phyloP scores from a whole-genome alignment of 805 yeast genomes.

The Myxozyma melibiosi region DNA sequence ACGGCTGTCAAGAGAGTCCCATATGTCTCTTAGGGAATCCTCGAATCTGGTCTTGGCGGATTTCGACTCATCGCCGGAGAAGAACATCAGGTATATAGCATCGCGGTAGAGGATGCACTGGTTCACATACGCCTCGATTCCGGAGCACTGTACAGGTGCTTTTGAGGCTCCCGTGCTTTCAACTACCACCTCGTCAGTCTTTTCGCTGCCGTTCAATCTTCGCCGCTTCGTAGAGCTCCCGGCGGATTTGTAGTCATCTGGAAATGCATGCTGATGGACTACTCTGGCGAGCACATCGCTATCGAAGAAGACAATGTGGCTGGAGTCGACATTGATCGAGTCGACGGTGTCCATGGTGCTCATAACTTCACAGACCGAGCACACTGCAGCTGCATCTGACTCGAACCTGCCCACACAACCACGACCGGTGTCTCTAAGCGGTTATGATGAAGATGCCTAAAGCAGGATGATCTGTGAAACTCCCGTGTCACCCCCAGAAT shows the following conservation, averaged over 20 bases:
- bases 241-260: not conserved
- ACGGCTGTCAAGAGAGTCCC: not conserved
- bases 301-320: not conserved
- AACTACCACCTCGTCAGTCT: no score
- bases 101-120: constrained; percentile 17
- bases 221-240: constrained; percentile 6
- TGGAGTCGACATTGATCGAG: not conserved
- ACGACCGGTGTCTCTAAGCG: no score
- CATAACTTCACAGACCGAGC: not conserved
- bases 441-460: no score
- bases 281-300: not conserved
- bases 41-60: not conserved
- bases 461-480: no score
- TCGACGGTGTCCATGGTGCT: not conserved
- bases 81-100: not conserved
- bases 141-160: not conserved
- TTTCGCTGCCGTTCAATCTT: constrained; percentile 1
- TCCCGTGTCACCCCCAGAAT: no score
- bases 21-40: constrained; percentile 1
- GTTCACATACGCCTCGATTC: constrained; percentile 15
- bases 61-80: constrained; percentile 1
- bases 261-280: constrained; percentile 6
- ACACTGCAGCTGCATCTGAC: no score
- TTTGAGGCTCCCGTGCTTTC: not conserved
- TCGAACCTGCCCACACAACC: no score